Percentiles rank a stretch among this genome's conserved stretches.
These are phyloP conservation scores for Craspedostauros australis DNA, from an alignment of 108 stramenopile species.

Conservation along the genomic window DNA sequence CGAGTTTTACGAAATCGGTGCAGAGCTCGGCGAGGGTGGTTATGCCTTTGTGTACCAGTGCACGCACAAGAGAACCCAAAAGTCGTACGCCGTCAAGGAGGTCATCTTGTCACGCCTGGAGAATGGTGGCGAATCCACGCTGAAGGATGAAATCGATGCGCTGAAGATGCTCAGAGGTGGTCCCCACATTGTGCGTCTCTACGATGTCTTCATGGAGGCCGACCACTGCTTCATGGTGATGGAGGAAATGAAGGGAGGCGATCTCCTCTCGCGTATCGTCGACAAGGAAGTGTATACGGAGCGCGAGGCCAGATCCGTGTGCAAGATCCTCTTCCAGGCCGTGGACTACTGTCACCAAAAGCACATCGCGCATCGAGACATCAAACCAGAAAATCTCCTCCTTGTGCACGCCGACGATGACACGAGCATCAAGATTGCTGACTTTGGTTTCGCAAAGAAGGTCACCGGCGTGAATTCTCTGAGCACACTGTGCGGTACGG, in stretches of 20 bases:
- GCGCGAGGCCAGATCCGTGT: slow-evolving; percentile 84
- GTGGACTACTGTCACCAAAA: slow-evolving; percentile 69
- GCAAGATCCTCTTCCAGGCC: slow-evolving; percentile 73
- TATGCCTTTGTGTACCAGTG: slow-evolving; percentile 58
- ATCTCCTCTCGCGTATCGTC: slow-evolving; percentile 90
- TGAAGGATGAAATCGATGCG: slow-evolving; percentile 59
- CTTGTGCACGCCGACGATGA: slow-evolving; percentile 71
- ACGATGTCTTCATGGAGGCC: slow-evolving; percentile 55
- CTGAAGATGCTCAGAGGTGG: slow-evolving; percentile 56
- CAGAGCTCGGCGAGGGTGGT: slow-evolving; percentile 65
- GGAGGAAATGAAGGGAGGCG: slow-evolving; percentile 77
- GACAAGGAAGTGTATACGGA: slow-evolving; percentile 87
- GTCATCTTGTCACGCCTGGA: slow-evolving; percentile 44
- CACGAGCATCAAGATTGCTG: slow-evolving; percentile 88
- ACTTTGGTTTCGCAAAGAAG: slow-evolving; percentile 95
- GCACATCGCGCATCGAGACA: slow-evolving; percentile 66
- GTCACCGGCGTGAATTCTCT: slow-evolving; percentile 45
- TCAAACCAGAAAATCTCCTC: slow-evolving; percentile 90
- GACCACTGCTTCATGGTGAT: slow-evolving; percentile 62
- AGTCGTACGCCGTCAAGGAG: slow-evolving; percentile 54
- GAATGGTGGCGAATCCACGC: slow-evolving; percentile 25
- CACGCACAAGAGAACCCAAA: slow-evolving; percentile 35
- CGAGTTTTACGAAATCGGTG: slow-evolving; percentile 38
- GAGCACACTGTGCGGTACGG: slow-evolving; percentile 61
- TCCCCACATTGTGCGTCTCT: slow-evolving; percentile 65